Base-by-base conservation (phyloP, 208 protist genomes). In the Trypanosoma scelopori region DNA sequence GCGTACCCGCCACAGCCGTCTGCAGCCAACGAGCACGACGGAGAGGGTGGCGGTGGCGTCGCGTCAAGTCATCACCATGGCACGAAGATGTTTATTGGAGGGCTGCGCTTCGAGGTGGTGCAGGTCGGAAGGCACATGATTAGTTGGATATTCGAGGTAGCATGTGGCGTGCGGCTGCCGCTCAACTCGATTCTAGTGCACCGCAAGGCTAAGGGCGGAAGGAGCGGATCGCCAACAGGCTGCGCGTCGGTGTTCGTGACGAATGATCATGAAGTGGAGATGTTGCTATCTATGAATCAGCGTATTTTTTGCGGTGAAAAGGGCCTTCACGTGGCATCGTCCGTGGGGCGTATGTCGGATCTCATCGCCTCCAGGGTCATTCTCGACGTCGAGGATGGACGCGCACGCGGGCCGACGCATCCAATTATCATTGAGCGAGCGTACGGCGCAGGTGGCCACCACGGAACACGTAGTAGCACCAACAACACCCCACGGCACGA, bases 61-160 rank as follows among this genome's bases (percentile, higher is more conserved):
- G 30, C 63, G 9, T 66, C 55, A 20, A 62, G 6, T 37, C 53
- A 64, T 41, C 68, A 76, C 48, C 63, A 64, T 27, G 81, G 87
- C 50, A 85, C 73, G 28, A 94, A 94, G 74, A 69, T 94, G 27
- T 94, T 94, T 61, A 63, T 94, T 43, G 88, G 88, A 27, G 85
- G 85, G 22, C 67, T 94, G 58, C 88, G 88, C 35, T 94, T 90
- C 67, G 88, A 94, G 75, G 81, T 94, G n/a, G 79, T 94, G 25
- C 87, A 91, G 58, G 69, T 59, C 48, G 85, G 85, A 47, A 77
- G 85, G 30, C 78, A 82, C 41, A 74, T 76, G 25, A 77, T 94
- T 37, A 71, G 74, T 68, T 94, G 88, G 85, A 74, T 94, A 27
- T 85, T 94, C 42, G 69, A 87, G 37, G 59, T 68, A 1, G 74